Percentiles rank a stretch among this genome's conserved stretches.
Conservation (phyloP, 140 eudicot species). For the Erigeron philadelphicus region DNA sequence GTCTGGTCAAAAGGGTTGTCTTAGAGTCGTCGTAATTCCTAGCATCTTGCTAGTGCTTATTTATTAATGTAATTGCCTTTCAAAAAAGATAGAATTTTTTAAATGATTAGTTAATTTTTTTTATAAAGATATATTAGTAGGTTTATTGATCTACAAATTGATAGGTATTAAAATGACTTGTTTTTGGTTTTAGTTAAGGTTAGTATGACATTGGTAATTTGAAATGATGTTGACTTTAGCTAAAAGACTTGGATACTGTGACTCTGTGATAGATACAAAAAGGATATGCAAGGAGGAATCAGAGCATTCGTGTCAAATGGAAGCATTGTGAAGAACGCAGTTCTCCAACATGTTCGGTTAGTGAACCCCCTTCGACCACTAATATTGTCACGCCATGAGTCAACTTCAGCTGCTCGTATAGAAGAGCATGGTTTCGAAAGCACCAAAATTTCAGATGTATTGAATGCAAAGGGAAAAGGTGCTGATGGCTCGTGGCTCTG, state of each 20-base stretch:
- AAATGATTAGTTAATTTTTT: not conserved
- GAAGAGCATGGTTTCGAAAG: slow-evolving; percentile 98
- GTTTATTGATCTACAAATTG: slow-evolving; percentile 1
- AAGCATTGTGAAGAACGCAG: slow-evolving; percentile 61
- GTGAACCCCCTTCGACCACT: slow-evolving; percentile 50
- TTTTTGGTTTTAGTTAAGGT: not conserved
- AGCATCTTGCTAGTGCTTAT: too few species aligned
- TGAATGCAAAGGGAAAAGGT: slow-evolving; percentile 71
- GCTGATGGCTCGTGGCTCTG: slow-evolving; percentile 99
- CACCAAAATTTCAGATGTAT: slow-evolving; percentile 79
- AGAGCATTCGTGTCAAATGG: slow-evolving; percentile 65
- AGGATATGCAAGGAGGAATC: slow-evolving; percentile 80
- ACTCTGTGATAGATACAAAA: slow-evolving; percentile 22
- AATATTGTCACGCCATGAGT: slow-evolving; percentile 47
- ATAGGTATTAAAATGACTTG: not conserved
- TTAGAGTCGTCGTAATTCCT: too few species aligned
- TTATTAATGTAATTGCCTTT: too few species aligned
- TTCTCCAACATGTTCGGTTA: slow-evolving; percentile 62
- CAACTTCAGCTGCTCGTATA: slow-evolving; percentile 70
- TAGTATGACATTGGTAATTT: not conserved
- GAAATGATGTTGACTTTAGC: not conserved
- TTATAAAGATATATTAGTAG: not conserved
- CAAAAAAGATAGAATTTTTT: too few species aligned
- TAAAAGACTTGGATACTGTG: not conserved
- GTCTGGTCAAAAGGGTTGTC: too few species aligned